Conservation (phyloP, 805 yeast genomes). For the Brettanomyces naardenensis region DNA sequence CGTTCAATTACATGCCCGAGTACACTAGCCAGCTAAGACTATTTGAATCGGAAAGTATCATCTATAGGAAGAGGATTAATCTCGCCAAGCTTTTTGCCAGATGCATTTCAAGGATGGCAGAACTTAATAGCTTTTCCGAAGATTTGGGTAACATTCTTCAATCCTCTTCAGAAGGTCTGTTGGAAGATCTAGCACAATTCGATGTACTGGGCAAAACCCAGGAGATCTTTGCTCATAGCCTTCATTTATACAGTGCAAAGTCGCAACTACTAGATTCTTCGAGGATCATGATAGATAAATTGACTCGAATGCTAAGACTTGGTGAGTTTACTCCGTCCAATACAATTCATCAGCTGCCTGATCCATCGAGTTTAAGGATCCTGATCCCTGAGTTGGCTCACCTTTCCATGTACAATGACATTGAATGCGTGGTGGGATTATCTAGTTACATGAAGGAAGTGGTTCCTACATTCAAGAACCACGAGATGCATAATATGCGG, state of each 20-base stretch:
- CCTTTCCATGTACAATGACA: background rate
- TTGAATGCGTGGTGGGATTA: background rate
- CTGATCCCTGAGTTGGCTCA: background rate
- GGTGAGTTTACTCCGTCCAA: background rate
- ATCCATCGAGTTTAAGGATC: background rate
- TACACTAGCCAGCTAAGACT: conserved; percentile 2
- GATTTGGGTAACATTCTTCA: conserved; percentile 2
- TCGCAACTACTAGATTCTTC: background rate
- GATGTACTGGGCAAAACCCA: background rate
- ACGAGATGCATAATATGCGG: background rate
- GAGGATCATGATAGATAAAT: background rate
- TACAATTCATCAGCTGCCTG: background rate
- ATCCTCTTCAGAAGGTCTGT: background rate
- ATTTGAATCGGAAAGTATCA: conserved; percentile 4
- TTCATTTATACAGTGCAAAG: background rate
- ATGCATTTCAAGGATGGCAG: background rate
- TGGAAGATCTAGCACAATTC: background rate
- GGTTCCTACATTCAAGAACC: background rate
- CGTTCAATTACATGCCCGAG: conserved; percentile 3
- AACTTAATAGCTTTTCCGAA: conserved; percentile 1
- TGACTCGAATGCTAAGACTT: background rate
- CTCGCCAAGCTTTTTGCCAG: conserved; percentile 3
- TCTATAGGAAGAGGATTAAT: conserved; percentile 3
- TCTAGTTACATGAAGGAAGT: background rate
- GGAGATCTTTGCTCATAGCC: background rate